Evolutionary conservation across 192 early-diverging fungal species (phyloP).

Genomic region (Mycoemilia scoparia): DNA sequence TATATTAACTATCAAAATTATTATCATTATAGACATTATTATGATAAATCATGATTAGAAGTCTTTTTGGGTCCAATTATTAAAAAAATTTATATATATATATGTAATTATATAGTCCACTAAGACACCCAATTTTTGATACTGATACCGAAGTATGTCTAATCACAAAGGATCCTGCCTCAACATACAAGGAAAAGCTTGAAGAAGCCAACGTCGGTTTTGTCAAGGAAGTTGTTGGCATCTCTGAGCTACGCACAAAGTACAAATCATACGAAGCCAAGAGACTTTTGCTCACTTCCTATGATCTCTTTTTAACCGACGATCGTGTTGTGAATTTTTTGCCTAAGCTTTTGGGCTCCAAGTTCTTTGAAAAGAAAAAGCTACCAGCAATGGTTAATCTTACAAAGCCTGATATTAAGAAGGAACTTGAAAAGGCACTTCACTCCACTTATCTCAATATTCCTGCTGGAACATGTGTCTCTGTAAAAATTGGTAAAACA

Average conservation of each 20-base stretch:
- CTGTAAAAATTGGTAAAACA: constrained; percentile 57
- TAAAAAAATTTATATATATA: no score
- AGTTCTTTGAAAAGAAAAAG: constrained; percentile 72
- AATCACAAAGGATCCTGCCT: constrained; percentile 72
- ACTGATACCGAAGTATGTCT: constrained; percentile 64
- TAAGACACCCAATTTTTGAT: constrained; percentile 45
- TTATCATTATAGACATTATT: no score
- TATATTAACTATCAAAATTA: background rate
- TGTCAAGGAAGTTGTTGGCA: constrained; percentile 48
- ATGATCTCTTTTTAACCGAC: constrained; percentile 82
- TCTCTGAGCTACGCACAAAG: constrained; percentile 59
- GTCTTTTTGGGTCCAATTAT: no score
- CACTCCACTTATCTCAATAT: constrained; percentile 11
- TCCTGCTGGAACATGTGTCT: constrained; percentile 22
- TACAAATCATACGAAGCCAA: constrained; percentile 67
- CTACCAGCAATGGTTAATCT: constrained; percentile 23
- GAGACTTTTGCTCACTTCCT: constrained; percentile 49
- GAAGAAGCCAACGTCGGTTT: constrained; percentile 39
- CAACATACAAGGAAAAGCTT: constrained; percentile 57
- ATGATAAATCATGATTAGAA: no score
- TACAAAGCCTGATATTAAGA: constrained; percentile 6
- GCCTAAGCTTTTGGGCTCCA: constrained; percentile 62
- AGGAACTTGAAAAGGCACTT: constrained; percentile 10
- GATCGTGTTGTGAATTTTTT: constrained; percentile 55
- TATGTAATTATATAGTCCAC: constrained; percentile 29